Evolutionary conservation across 768 basidiomycete species (phyloP).

Genomic region (Collybiopsis confluens): DNA sequence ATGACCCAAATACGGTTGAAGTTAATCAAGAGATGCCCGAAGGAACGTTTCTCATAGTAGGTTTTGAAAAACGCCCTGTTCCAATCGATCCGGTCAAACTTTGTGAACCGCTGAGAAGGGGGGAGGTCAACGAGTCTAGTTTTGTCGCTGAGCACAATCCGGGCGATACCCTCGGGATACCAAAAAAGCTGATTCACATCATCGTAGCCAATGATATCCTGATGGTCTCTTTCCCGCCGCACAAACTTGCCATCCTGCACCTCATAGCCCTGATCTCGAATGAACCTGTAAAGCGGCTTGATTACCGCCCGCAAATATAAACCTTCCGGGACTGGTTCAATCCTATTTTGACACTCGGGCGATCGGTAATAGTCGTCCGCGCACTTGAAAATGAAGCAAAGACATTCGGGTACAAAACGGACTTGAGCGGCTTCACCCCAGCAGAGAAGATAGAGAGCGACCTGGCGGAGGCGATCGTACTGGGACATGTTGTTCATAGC

Average conservation of each 20-base stretch:
- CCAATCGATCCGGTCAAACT: slow-evolving; percentile 97
- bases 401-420: slow-evolving; percentile 91
- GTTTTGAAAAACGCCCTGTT: slow-evolving; percentile 97
- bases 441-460: slow-evolving; percentile 90
- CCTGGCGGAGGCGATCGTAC: slow-evolving; percentile 94
- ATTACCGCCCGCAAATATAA: slow-evolving; percentile 88
- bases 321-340: slow-evolving; percentile 92
- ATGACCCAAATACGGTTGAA: slow-evolving; percentile 99
- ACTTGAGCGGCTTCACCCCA: slow-evolving; percentile 99
- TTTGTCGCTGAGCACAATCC: slow-evolving; percentile 89
- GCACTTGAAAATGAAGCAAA: slow-evolving; percentile 99
- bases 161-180: slow-evolving; percentile 97
- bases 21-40: slow-evolving; percentile 96
- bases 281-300: slow-evolving; percentile 94
- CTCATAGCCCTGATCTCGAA: slow-evolving; percentile 97
- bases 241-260: slow-evolving; percentile 94
- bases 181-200: slow-evolving; percentile 99
- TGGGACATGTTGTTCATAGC: slow-evolving; percentile 99
- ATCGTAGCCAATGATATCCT: slow-evolving; percentile 95
- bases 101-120: slow-evolving; percentile 92
- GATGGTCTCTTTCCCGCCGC: slow-evolving; percentile 88
- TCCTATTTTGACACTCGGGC: slow-evolving; percentile 91
- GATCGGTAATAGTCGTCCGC: slow-evolving; percentile 99
- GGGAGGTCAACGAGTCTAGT: slow-evolving; percentile 88
- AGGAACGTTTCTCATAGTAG: slow-evolving; percentile 95